Base-by-base conservation (phyloP, 2,329 filamentous ascomycete genomes). In the Alternaria metachromatica region DNA sequence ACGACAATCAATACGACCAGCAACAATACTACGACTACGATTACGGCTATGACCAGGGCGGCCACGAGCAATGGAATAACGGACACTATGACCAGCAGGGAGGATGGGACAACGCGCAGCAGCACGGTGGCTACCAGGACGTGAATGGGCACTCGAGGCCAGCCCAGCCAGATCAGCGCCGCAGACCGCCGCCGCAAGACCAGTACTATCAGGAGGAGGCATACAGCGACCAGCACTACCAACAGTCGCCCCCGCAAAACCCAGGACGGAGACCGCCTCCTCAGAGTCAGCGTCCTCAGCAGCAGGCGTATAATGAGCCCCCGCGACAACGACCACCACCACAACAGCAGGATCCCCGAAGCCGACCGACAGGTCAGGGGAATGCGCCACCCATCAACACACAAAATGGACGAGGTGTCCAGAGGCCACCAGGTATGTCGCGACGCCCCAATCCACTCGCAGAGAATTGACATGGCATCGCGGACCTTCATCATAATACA, bases 11-110 rank as follows among this genome's bases (percentile, higher is more conserved):
- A 23, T 68, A 73, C 55, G 71, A 76, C 53, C 65, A 73, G 48
- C 73, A 77, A 51, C 73, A 77, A 51, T 72, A 78, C 49, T 74
- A 79, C 63, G 73, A 76, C 54, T 73, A 78, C 62, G 74, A 77
- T 50, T 72, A 78, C 55, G 73, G 73, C 56, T 76, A 80, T 60
- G 72, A 77, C 57, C 76, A 80, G 61, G 72, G 71, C 26, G 71
- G 72, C 50, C 71, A 78, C 58, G 74, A 74, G 55, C 75, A 77
- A 64, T 80, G 76, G 72, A 72, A 77, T 44, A 71, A 78, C 30
- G 76, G 74, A 57, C 75, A 79, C 51, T 75, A 79, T 59, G 64
- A 79, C 54, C 68, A 72, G 59, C 77, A 78, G 53, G 72, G 65
- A 49, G 71, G 71, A 43, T 76, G 73, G 67, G 76, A 67, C 21